Base-by-base conservation (phyloP, 495 filamentous ascomycete species). In the Tirmania nivea region DNA sequence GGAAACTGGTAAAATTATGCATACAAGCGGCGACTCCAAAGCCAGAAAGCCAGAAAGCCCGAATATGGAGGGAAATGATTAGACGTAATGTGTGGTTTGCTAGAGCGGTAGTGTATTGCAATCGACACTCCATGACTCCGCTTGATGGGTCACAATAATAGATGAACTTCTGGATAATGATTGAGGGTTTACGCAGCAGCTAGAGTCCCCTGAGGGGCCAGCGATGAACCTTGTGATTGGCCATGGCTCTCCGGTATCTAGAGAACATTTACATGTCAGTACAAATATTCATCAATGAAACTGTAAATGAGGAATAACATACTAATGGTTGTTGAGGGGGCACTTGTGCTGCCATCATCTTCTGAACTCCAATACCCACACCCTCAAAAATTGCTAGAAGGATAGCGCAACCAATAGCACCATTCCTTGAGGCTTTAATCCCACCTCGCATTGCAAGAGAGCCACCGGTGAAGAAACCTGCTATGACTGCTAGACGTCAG, bases 381-480 rank as follows among this genome's bases (percentile, higher is more conserved):
- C 90, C 90, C 69, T 97, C 90, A 57, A 97, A 96, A 48, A 97
- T 89, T 10, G 82, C 90, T 16, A 97, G 74, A 63, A 97, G 73
- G 53, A 92, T 83, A 45, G 86, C 90, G 65, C 90, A 95, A 62
- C 86, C 86, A 55, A 97, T 96, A 42, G 92, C 90, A 36, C 84
- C 85, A 69, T 96, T 96, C 56, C 90, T 73, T 17, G 86, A 83
- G 36, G 89, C 84, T 68, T 81, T 84, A 59, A 79, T 75, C 50
- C 90, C 92, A 62, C 90, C 92, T 69, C 90, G 77, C 49, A 95
- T 73, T 20, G 90, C 90, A 17, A 97, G 72, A 12, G 90, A 71
- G 58, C 90, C 92, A 62, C 90, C 90, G 17, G 90, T 97, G 67
- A 95, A 88, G 75, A 95, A 95, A 56, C 90, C 90, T 35, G 90